Percentiles rank a stretch among this genome's conserved stretches.
These are phyloP conservation scores for Gamarada debralockiae DNA, from an alignment of 495 filamentous ascomycete species.

Conservation along the genomic window DNA sequence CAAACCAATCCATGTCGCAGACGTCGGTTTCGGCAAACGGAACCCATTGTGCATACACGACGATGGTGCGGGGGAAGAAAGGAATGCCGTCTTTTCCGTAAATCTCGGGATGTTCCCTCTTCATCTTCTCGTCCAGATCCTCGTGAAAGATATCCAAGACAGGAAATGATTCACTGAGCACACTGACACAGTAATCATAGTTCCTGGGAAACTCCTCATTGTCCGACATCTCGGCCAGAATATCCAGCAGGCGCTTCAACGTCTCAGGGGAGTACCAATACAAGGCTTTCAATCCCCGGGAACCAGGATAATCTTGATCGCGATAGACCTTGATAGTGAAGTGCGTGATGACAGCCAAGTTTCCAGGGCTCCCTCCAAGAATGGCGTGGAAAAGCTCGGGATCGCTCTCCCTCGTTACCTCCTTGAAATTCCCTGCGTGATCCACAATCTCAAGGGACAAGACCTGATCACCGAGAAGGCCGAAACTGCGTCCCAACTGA, in stretches of 20 bases:
- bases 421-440: constrained; percentile 32
- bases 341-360: constrained; percentile 39
- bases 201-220: constrained; percentile 35
- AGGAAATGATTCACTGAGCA: constrained; percentile 33
- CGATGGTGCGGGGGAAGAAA: constrained; percentile 29
- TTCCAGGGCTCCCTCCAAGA: constrained; percentile 40
- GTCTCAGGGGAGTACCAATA: constrained; percentile 30
- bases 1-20: constrained; percentile 34
- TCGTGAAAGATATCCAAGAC: constrained; percentile 29
- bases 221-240: constrained; percentile 37
- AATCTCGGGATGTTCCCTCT: constrained; percentile 28
- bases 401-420: constrained; percentile 32
- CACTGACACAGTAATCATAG: constrained; percentile 38
- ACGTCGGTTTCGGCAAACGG: constrained; percentile 28
- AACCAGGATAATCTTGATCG: constrained; percentile 34
- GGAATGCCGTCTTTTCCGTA: constrained; percentile 26
- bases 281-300: constrained; percentile 30
- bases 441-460: constrained; percentile 34
- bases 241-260: constrained; percentile 29
- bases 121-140: constrained; percentile 29
- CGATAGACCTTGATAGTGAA: constrained; percentile 35
- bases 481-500: constrained; percentile 36
- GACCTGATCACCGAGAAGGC: constrained; percentile 39
- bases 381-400: constrained; percentile 38
- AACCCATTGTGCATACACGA: constrained; percentile 42